Evolutionary conservation across 371 early-diverging fungal species (phyloP), one percentile per base, ranked within the genome.

Genomic region (Zancudomyces culisetae): DNA sequence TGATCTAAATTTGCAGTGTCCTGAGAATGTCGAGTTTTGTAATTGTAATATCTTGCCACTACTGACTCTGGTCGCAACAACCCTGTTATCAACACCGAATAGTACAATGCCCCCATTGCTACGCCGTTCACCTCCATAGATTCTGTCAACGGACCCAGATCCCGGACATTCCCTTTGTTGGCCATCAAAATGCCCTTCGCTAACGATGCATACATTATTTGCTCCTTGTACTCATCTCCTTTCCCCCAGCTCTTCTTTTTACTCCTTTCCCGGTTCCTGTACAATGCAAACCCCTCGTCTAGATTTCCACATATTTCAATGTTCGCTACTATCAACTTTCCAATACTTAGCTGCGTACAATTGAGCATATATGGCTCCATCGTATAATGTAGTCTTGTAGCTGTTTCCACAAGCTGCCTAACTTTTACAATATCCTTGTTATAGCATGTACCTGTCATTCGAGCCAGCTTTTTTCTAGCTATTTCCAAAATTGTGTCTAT

Each of bases 81-180:
- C 24, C 24, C 48, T 6, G n/a, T 20, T 48, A 48, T 48, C n/a
- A 48, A 27, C 26, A 48, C 26, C 8, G 48, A 48, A 27, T 48
- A 48, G 29, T 48, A 48, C 3, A 48, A n/a, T 10, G 48, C 3
- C 10, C 29, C 29, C n/a, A 27, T n/a, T 3, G 18, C 27, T 26
- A 48, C 27, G 4, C 27, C 27, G 22, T 27, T 19, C 10, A 2
- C 8, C 48, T 48, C 48, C 48, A 48, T 48, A 4, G 48, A 20
- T 26, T 48, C 29, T 4, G 48, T 48, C 27, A 48, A 29, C n/a
- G 23, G 22, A 3, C n/a, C 29, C 18, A 48, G 10, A 18, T n/a
- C 24, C 3, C 27, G n/a, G 26, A 48, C n/a, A 48, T 48, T 18
- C 18, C 48, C 23, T 24, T 10, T 3, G 3, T 48, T 20, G 24